These are phyloP conservation scores for Aspergillus clavatus DNA, from an alignment of 2,329 filamentous ascomycete species.

Conservation along the genomic window DNA sequence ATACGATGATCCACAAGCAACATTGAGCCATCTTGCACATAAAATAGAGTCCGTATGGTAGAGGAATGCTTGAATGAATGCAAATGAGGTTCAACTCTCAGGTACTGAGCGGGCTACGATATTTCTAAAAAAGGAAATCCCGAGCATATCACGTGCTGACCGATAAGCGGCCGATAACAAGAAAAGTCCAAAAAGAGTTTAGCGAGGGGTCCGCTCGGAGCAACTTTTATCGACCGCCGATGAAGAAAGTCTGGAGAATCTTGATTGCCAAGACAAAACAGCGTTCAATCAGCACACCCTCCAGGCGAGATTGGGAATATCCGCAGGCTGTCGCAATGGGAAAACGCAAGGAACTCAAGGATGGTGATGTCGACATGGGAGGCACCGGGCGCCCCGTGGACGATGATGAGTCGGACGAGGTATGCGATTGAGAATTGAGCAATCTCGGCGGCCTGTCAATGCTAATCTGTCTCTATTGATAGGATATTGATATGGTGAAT, in stretches of 20 bases:
- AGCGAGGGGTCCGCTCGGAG: slow-evolving; percentile 15
- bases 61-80: too few relatives aligned
- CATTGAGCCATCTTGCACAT: too few relatives aligned
- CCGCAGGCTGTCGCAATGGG: slow-evolving; percentile 38
- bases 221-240: slow-evolving; percentile 6
- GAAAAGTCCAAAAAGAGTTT: slow-evolving; percentile 22
- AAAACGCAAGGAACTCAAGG: slow-evolving; percentile 48
- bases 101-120: too few relatives aligned
- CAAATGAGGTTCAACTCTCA: too few relatives aligned
- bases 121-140: neutral
- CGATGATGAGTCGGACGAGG: slow-evolving; percentile 40
- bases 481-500: slow-evolving; percentile 89
- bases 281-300: too few relatives aligned
- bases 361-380: slow-evolving; percentile 42
- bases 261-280: neutral
- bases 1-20: too few relatives aligned
- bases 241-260: neutral
- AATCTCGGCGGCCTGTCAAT: neutral
- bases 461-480: neutral
- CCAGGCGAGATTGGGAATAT: neutral
- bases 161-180: slow-evolving; percentile 21
- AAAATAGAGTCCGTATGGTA: too few relatives aligned
- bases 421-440: slow-evolving; percentile 13
- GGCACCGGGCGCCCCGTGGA: slow-evolving; percentile 38
- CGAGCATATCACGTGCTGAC: neutral